These are phyloP conservation scores for Fusarium sp. DNA, from an alignment of 2,329 filamentous ascomycete species.

Conservation along the genomic window DNA sequence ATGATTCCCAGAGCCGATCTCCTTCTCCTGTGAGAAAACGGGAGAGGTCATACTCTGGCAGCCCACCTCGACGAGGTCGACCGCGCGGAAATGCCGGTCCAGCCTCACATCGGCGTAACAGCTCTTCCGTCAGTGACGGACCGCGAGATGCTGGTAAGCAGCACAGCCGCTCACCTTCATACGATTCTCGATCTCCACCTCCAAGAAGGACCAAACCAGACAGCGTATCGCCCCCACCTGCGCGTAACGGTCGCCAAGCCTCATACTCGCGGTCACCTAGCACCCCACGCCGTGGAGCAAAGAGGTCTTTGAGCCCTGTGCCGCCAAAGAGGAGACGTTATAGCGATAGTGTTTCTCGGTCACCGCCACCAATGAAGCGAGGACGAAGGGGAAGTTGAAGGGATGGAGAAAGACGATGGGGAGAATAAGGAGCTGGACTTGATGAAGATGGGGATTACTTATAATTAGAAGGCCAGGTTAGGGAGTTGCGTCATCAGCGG, in stretches of 20 bases:
- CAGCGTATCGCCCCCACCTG: constrained; percentile 33
- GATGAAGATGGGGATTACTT: constrained; percentile 19
- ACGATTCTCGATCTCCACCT: constrained; percentile 48
- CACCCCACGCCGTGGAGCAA: constrained; percentile 34
- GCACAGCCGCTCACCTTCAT: constrained; percentile 49
- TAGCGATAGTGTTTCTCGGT: constrained; percentile 49
- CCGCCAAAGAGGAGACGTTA: constrained; percentile 48
- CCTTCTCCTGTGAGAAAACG: constrained; percentile 39
- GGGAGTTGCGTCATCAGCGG: constrained; percentile 40
- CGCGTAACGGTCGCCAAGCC: constrained; percentile 38
- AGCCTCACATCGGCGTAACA: constrained; percentile 46
- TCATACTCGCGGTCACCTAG: constrained; percentile 44
- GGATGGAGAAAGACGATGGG: background rate
- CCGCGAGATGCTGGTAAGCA: constrained; percentile 42
- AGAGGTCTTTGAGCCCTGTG: constrained; percentile 42
- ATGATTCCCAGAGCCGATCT: constrained; percentile 41
- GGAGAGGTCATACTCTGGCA: constrained; percentile 35
- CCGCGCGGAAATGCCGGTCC: constrained; percentile 34
- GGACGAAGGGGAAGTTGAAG: constrained; percentile 46
- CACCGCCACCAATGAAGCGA: constrained; percentile 49
- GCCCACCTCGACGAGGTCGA: constrained; percentile 41
- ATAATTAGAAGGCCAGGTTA: constrained; percentile 31
- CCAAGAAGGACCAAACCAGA: constrained; percentile 38
- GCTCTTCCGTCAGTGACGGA: constrained; percentile 50
- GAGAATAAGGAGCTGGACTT: constrained; percentile 6